phyloP scores from a whole-genome alignment of 2,329 filamentous ascomycete species.

The Xylaria hypoxylon region DNA sequence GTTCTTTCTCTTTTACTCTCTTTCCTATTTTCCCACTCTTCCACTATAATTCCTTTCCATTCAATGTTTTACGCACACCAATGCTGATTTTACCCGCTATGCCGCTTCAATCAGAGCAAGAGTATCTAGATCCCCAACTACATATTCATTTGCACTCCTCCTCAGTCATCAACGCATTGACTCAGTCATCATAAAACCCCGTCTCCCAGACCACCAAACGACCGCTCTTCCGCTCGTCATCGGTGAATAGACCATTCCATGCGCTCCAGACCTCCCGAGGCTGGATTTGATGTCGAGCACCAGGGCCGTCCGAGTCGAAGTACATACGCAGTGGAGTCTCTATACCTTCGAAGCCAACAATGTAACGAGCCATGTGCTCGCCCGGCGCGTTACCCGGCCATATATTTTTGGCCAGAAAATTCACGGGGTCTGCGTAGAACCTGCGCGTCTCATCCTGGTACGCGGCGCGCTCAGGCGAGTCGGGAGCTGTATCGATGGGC shows the following conservation, averaged over 20 bases:
- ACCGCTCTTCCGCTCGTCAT: slow-evolving; percentile 69
- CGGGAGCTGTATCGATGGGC: slow-evolving; percentile 74
- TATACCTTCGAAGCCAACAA: slow-evolving; percentile 71
- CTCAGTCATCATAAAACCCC: slow-evolving; percentile 45
- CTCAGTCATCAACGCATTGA: background rate
- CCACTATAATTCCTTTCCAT: too few relatives aligned
- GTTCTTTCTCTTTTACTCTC: too few relatives aligned
- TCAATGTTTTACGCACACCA: background rate
- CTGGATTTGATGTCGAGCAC: slow-evolving; percentile 56
- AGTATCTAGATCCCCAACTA: background rate
- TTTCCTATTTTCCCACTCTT: too few relatives aligned
- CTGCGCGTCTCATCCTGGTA: slow-evolving; percentile 93
- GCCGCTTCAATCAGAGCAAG: background rate
- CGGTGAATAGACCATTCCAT: slow-evolving; percentile 72
- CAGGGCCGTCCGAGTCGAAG: slow-evolving; percentile 55
- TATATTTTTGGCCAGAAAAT: slow-evolving; percentile 68
- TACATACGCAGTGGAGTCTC: slow-evolving; percentile 61
- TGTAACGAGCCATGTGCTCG: slow-evolving; percentile 64
- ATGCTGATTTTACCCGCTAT: background rate
- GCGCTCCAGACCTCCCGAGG: slow-evolving; percentile 65
- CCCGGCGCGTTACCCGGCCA: slow-evolving; percentile 54
- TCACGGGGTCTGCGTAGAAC: slow-evolving; percentile 78
- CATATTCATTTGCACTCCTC: slow-evolving; percentile 15
- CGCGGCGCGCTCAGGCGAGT: slow-evolving; percentile 67
- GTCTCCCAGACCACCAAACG: slow-evolving; percentile 68